Percentiles rank a stretch among this genome's conserved stretches.
Conservation (phyloP, 225 moss, liverwort and hornwort species). For the Marchantia polymorpha region DNA sequence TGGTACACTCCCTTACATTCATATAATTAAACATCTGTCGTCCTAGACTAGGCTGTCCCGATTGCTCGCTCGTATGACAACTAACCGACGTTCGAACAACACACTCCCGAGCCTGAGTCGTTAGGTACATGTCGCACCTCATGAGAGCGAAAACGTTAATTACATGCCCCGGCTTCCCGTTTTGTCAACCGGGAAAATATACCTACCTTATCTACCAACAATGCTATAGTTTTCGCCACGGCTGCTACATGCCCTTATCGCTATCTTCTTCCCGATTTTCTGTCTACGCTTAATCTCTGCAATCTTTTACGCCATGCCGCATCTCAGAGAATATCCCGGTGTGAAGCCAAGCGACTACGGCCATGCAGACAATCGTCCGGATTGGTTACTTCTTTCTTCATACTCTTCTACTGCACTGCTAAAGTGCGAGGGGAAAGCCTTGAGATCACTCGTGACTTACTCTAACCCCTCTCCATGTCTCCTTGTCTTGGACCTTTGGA, state of each 20-base stretch:
- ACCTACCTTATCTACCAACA: constrained; percentile 1
- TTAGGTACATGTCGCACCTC: not conserved
- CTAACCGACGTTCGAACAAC: not conserved
- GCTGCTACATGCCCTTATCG: not conserved
- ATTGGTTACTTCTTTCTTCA: too few relatives aligned
- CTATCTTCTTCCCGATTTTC: not conserved
- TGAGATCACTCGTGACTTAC: too few relatives aligned
- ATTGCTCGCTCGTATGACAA: not conserved
- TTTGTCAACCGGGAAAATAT: not conserved
- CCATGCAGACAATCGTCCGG: too few relatives aligned
- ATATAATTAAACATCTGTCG: not conserved
- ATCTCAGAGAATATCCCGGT: too few relatives aligned
- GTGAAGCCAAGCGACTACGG: too few relatives aligned
- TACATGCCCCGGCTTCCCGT: not conserved
- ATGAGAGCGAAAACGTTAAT: not conserved
- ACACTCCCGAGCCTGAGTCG: too few relatives aligned
- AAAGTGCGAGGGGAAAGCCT: too few relatives aligned
- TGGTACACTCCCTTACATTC: not conserved
- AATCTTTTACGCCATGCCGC: too few relatives aligned
- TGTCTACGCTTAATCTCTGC: not conserved
- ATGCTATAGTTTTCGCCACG: too few relatives aligned
- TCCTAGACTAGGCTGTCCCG: not conserved
- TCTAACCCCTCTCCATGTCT: too few relatives aligned
- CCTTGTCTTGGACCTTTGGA: too few relatives aligned
- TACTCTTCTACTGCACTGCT: too few relatives aligned